phyloP scores from a whole-genome alignment of 2,329 filamentous ascomycete species.

The Conoideocrella luteorostrata region DNA sequence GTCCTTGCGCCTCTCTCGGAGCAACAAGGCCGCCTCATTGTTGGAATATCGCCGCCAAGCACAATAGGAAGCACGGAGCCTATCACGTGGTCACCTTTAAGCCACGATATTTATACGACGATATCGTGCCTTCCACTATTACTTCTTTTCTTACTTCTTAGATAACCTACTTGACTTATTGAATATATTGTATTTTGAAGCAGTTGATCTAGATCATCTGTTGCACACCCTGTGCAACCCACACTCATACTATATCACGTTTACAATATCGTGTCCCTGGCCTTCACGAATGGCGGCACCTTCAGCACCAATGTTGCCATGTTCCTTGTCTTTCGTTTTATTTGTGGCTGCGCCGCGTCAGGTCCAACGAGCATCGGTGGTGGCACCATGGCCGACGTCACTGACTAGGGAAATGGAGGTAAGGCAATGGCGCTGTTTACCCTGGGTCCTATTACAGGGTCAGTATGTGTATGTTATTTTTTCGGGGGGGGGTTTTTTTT shows the following conservation, averaged over 20 bases:
- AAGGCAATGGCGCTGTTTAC: background rate
- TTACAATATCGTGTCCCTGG: slow-evolving; percentile 26
- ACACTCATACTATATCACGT: slow-evolving; percentile 26
- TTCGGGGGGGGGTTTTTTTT: too few species aligned
- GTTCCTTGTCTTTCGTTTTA: slow-evolving; percentile 46
- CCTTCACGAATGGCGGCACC: slow-evolving; percentile 33
- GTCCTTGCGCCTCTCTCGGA: slow-evolving; percentile 38
- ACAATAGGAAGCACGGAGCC: too few species aligned
- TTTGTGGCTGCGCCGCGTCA: slow-evolving; percentile 51
- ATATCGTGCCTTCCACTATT: too few species aligned
- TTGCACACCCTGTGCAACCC: too few species aligned
- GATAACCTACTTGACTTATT: too few species aligned
- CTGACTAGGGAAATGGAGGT: background rate
- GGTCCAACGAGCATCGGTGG: slow-evolving; percentile 54
- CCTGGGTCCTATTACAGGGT: background rate
- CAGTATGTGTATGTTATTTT: background rate
- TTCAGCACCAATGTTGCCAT: slow-evolving; percentile 33
- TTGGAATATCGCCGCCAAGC: too few species aligned
- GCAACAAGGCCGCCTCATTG: slow-evolving; percentile 28
- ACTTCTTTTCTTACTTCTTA: too few species aligned
- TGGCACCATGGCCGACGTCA: slow-evolving; percentile 49
- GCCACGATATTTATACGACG: too few species aligned
- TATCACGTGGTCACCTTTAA: too few species aligned
- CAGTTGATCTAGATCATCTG: too few species aligned
- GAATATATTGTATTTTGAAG: too few species aligned